phyloP scores from a whole-genome alignment of 441 rosid genomes.

The Populus tomentosa region DNA sequence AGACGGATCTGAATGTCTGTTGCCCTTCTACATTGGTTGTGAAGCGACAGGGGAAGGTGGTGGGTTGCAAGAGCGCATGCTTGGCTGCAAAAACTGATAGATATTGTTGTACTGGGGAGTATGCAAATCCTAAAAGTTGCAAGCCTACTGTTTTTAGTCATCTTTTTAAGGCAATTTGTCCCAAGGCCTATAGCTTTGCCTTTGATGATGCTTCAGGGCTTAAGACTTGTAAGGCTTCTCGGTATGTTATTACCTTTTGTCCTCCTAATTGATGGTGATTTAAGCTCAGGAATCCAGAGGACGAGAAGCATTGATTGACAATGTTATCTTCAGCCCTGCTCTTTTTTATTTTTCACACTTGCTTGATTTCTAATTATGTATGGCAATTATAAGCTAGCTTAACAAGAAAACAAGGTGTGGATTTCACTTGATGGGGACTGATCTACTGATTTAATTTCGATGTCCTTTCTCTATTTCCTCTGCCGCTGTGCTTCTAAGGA shows the following conservation, averaged over 20 bases:
- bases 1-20: slow-evolving; percentile 46
- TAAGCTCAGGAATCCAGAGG: not conserved
- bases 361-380: not conserved
- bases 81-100: slow-evolving; percentile 48
- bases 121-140: slow-evolving; percentile 42
- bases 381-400: not conserved
- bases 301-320: not conserved
- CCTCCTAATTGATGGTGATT: slow-evolving; percentile 33
- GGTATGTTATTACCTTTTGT: slow-evolving; percentile 59
- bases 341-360: not conserved
- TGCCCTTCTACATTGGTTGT: slow-evolving; percentile 50
- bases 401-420: not conserved
- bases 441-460: not conserved
- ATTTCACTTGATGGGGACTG: not conserved
- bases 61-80: slow-evolving; percentile 72
- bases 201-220: slow-evolving; percentile 61
- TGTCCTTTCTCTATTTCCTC: no score
- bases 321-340: not conserved
- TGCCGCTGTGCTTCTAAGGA: no score
- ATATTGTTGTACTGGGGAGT: slow-evolving; percentile 62
- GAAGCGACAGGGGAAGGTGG: slow-evolving; percentile 41
- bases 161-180: slow-evolving; percentile 60
- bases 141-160: slow-evolving; percentile 49
- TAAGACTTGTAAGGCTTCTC: slow-evolving; percentile 48
- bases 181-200: slow-evolving; percentile 54